Evolutionary conservation across 2,329 filamentous ascomycete species (phyloP).

Genomic region (Neopestalotiopsis rosae): DNA sequence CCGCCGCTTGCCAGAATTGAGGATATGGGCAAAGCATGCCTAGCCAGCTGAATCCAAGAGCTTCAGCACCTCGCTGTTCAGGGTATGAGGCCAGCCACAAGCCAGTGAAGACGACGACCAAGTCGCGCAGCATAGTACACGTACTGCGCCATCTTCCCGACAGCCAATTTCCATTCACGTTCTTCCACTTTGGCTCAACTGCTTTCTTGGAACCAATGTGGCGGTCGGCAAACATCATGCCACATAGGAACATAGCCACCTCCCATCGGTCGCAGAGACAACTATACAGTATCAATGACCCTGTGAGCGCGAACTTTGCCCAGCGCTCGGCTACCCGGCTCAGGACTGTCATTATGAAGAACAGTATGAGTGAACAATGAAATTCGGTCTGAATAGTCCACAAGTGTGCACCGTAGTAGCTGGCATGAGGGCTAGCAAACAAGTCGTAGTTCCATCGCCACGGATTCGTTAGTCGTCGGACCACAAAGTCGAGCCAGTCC

Average conservation of each 20-base stretch:
- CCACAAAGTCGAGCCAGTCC: background rate
- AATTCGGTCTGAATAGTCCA: background rate
- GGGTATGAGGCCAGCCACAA: background rate
- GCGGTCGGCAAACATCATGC: background rate
- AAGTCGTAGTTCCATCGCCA: slow-evolving; percentile 1
- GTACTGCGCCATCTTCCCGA: background rate
- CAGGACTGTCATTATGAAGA: background rate
- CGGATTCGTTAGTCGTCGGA: background rate
- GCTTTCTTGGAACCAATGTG: background rate
- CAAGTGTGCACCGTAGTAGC: background rate
- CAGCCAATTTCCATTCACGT: background rate
- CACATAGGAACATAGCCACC: background rate
- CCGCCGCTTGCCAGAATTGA: background rate
- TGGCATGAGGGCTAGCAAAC: background rate
- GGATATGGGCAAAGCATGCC: background rate
- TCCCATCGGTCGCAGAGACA: background rate
- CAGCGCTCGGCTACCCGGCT: background rate
- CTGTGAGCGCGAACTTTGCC: background rate
- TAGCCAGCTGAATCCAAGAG: background rate
- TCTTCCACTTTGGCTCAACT: background rate
- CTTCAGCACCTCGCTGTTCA: background rate
- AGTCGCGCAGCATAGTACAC: background rate
- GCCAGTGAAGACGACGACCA: background rate
- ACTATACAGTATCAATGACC: background rate
- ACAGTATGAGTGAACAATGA: background rate